Evolutionary conservation across 352 stramenopile genomes (phyloP), one percentile per base, ranked within the genome.

Genomic region (Phytophthora citricola): DNA sequence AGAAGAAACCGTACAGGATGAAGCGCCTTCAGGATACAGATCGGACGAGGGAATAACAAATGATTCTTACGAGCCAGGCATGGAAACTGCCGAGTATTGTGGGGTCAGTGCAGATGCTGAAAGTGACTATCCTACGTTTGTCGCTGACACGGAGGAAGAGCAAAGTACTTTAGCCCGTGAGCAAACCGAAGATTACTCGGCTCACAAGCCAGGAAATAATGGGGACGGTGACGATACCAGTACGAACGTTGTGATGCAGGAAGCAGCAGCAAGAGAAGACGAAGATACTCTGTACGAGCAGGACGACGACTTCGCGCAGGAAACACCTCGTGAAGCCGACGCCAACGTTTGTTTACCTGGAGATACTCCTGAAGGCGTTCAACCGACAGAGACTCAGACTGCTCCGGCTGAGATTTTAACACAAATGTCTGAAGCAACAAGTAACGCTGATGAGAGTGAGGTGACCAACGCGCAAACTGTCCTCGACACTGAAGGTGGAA

Each of bases 241-340:
- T 31, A 26, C 48, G 9, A 40, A 38, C 17, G 24, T 45, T 26
- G 17, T 5, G 14, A 10, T 9, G n/a, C 14, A 40, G 1, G 47
- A 65, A 9, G 14, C 5, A 51, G 32, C 39, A 29, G 5, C 15
- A 50, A 41, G 61, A 47, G 61, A 65, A 12, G 31, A 54, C 14
- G 49, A 67, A 7, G 44, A 71, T 38, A 20, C 53, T 45, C 4
- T 12, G 11, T 71, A 71, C 34, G 57, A 71, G 5, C 57, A 71
- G 34, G 63, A 67, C 10, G 63, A 67, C 10, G 63, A 67, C 0
- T 71, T 71, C 49, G 44, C 43, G 39, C 50, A 67, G 39, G 50
- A 58, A 15, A 70, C 62, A 38, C 31, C 45, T 2, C 54, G 46
- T 36, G 40, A 29, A 26, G 24, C n/a, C 51, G 44, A 41, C 26